phyloP scores from a whole-genome alignment of 2,329 filamentous ascomycete species.

The Neofusicoccum umdonicola region DNA sequence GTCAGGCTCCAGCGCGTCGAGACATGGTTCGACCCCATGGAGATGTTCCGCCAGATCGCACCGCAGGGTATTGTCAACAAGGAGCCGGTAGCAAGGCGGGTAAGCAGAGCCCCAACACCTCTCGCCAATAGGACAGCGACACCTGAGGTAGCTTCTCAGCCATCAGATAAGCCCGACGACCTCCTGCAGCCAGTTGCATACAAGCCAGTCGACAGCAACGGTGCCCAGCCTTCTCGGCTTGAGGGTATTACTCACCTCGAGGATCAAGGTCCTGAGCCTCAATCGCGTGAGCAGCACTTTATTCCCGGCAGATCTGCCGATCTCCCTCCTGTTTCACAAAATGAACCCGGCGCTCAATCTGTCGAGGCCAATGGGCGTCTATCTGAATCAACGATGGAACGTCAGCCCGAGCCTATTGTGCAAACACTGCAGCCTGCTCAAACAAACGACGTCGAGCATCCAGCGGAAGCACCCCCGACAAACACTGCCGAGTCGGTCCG shows the following conservation, averaged over 20 bases:
- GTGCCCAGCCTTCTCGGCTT: neutral
- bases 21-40: slow-evolving; percentile 64
- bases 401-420: neutral
- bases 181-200: neutral
- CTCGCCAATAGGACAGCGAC: slow-evolving; percentile 23
- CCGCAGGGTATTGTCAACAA: slow-evolving; percentile 49
- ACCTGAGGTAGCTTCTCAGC: neutral
- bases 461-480: neutral
- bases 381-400: slow-evolving; percentile 4
- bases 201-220: neutral
- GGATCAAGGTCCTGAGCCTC: neutral
- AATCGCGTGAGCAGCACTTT: neutral
- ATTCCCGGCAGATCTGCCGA: neutral
- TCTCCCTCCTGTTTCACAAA: neutral
- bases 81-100: slow-evolving; percentile 37
- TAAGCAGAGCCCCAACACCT: slow-evolving; percentile 20
- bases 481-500: neutral
- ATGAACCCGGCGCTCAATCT: neutral
- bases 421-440: neutral
- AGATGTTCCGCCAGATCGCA: slow-evolving; percentile 66
- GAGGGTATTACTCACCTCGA: neutral
- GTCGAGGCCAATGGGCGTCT: neutral
- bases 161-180: neutral
- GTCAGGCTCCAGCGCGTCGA: slow-evolving; percentile 59
- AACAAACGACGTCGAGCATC: neutral